phyloP scores from a whole-genome alignment of 495 filamentous ascomycete genomes.

The Lentithecium fluviatile region DNA sequence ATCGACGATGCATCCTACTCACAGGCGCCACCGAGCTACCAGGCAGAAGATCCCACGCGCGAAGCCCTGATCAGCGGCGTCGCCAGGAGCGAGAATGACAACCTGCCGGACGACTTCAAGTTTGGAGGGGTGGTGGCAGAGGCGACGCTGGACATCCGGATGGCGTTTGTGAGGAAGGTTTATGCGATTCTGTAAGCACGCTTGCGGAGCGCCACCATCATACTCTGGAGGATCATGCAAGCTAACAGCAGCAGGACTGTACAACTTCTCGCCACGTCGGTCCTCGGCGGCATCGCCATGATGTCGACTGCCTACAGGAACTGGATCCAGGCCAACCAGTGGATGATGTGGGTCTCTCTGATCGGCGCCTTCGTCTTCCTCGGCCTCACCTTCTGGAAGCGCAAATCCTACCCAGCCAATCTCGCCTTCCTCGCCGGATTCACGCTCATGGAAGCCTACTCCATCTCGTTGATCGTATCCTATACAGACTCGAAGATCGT shows the following conservation, averaged over 20 bases:
- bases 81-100: conserved; percentile 82
- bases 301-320: conserved; percentile 71
- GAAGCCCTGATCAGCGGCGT: conserved; percentile 58
- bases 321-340: conserved; percentile 84
- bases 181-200: conserved; percentile 71
- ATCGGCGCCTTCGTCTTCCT: conserved; percentile 79
- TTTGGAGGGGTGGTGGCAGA: conserved; percentile 90
- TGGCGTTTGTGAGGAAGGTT: conserved; percentile 96
- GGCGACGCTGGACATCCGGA: conserved; percentile 90
- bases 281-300: conserved; percentile 81
- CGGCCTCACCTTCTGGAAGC: conserved; percentile 93
- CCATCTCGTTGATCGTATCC: conserved; percentile 84
- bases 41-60: conserved; percentile 51
- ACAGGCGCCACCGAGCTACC: conserved; percentile 83
- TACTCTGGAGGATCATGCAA: not conserved
- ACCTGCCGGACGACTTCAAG: conserved; percentile 98
- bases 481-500: conserved; percentile 82
- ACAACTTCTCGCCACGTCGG: conserved; percentile 81
- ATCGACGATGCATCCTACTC: conserved; percentile 57
- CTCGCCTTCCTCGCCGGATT: conserved; percentile 89
- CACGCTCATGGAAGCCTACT: conserved; percentile 90
- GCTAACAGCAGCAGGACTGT: conserved; percentile 58
- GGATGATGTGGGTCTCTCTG: conserved; percentile 81
- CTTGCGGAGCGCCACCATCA: not conserved
- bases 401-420: conserved; percentile 94